Evolutionary conservation across 495 filamentous ascomycete genomes (phyloP).

Genomic region (Neurospora sp.): DNA sequence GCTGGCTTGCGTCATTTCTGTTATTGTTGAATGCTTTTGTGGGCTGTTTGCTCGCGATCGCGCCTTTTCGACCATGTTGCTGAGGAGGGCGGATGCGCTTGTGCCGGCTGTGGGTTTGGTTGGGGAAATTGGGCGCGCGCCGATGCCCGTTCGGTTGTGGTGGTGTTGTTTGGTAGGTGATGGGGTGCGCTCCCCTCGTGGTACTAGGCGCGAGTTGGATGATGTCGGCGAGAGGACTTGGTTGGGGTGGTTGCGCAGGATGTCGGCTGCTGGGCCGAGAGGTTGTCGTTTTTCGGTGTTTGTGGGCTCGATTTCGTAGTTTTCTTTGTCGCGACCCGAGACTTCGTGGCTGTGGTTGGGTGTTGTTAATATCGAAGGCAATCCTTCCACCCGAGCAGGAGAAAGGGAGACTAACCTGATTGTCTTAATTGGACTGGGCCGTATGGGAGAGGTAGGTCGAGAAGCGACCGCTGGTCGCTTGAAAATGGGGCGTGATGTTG

Average conservation of each 20-base stretch:
- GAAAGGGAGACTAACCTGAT: slow-evolving; percentile 43
- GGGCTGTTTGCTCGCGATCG: slow-evolving; percentile 27
- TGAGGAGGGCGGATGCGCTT: slow-evolving; percentile 25
- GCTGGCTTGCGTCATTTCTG: slow-evolving; percentile 9
- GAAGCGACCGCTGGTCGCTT: background rate
- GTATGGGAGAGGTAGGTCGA: slow-evolving; percentile 14
- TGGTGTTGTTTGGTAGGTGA: slow-evolving; percentile 15
- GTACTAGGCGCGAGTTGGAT: slow-evolving; percentile 61
- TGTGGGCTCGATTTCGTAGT: slow-evolving; percentile 44
- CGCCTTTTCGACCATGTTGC: slow-evolving; percentile 51
- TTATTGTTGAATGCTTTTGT: slow-evolving; percentile 2
- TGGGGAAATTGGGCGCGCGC: slow-evolving; percentile 30
- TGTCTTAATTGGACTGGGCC: slow-evolving; percentile 40
- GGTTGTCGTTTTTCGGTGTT: slow-evolving; percentile 34
- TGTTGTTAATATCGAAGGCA: slow-evolving; percentile 1
- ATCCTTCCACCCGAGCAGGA: background rate
- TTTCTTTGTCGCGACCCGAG: slow-evolving; percentile 67
- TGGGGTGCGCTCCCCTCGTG: slow-evolving; percentile 13
- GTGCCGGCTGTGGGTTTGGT: slow-evolving; percentile 30
- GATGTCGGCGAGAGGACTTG: slow-evolving; percentile 74
- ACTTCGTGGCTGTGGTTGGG: slow-evolving; percentile 47
- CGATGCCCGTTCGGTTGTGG: slow-evolving; percentile 28
- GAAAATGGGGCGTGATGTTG: slow-evolving; percentile 5
- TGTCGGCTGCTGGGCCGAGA: slow-evolving; percentile 11
- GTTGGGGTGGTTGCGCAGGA: slow-evolving; percentile 18